A percentile compares a stretch with the other conserved stretches of the same genome.
phyloP scores from a whole-genome alignment of 257 asterid species.

The Solanum clarkiae region DNA sequence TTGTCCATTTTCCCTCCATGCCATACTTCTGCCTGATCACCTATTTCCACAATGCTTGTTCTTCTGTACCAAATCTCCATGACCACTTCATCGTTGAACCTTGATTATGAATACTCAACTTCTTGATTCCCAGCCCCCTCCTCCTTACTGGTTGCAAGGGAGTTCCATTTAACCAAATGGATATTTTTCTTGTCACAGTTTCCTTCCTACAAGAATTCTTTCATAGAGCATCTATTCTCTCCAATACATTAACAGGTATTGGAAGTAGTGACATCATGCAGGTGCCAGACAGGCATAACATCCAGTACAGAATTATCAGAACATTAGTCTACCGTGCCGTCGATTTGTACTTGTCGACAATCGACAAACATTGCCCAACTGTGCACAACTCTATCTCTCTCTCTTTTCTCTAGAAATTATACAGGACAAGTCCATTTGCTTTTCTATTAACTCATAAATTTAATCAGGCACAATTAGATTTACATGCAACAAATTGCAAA shows the following conservation, averaged over 20 bases:
- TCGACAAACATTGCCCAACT: not conserved
- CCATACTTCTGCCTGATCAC: not conserved
- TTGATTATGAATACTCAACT: not conserved
- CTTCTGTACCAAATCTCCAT: not conserved
- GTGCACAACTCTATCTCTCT: not conserved
- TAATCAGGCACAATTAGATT: not conserved
- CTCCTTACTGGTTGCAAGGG: not conserved
- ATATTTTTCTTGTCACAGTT: not conserved
- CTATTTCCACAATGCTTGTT: not conserved
- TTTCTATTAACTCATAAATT: not conserved
- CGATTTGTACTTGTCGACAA: not conserved
- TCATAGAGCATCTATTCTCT: not conserved
- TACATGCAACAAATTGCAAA: not conserved
- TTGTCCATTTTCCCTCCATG: not conserved
- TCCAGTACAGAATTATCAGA: not conserved
- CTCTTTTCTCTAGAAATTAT: not conserved
- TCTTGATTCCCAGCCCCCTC: not conserved
- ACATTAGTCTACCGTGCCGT: not conserved
- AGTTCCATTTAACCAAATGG: not conserved
- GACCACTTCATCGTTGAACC: not conserved
- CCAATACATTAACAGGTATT: not conserved
- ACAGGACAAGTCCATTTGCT: not conserved
- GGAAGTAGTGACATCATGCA: not conserved
- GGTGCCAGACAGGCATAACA: not conserved
- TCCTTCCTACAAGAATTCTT: not conserved